A percentile compares a stretch with the other conserved stretches of the same genome.
Conservation (phyloP, 768 basidiomycete species). For the Lyophyllum decastes region DNA sequence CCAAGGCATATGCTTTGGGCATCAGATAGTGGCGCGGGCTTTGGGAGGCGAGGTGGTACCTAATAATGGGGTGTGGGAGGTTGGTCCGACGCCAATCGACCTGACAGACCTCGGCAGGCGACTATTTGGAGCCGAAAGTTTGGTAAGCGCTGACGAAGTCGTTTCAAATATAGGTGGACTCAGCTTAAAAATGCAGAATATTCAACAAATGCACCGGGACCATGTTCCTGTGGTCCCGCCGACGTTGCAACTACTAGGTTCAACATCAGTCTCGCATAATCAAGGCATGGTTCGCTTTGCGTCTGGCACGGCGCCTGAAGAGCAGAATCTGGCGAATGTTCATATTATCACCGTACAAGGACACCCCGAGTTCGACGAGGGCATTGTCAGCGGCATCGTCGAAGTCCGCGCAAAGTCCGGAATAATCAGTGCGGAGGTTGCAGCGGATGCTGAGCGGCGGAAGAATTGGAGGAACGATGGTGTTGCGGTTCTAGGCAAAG, state of each 20-base stretch:
- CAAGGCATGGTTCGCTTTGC: conserved; percentile 74
- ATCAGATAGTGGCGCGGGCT: conserved; percentile 80
- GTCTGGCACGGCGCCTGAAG: conserved; percentile 6
- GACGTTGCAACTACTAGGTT: conserved; percentile 62
- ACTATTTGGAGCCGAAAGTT: conserved; percentile 56
- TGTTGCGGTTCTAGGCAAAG: conserved; percentile 38
- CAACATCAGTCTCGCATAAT: conserved; percentile 52
- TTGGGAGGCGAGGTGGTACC: conserved; percentile 69
- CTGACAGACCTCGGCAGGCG: conserved; percentile 70
- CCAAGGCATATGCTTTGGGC: conserved; percentile 88
- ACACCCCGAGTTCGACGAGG: conserved; percentile 84
- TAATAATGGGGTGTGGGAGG: conserved; percentile 78
- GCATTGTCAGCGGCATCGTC: conserved; percentile 58
- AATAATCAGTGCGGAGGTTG: conserved; percentile 44
- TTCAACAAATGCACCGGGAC: conserved; percentile 90
- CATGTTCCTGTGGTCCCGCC: conserved; percentile 68
- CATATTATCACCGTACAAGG: conserved; percentile 87
- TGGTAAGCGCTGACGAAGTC: conserved; percentile 22
- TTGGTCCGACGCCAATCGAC: conserved; percentile 66
- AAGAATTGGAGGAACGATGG: conserved; percentile 44
- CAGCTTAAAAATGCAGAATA: conserved; percentile 48
- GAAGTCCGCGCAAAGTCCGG: conserved; percentile 46
- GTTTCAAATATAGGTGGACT: background rate
- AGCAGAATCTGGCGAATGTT: conserved; percentile 40
- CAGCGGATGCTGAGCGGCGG: conserved; percentile 40